These are phyloP conservation scores for Leptodontidium sp. DNA, from an alignment of 2,329 filamentous ascomycete species.

Conservation along the genomic window DNA sequence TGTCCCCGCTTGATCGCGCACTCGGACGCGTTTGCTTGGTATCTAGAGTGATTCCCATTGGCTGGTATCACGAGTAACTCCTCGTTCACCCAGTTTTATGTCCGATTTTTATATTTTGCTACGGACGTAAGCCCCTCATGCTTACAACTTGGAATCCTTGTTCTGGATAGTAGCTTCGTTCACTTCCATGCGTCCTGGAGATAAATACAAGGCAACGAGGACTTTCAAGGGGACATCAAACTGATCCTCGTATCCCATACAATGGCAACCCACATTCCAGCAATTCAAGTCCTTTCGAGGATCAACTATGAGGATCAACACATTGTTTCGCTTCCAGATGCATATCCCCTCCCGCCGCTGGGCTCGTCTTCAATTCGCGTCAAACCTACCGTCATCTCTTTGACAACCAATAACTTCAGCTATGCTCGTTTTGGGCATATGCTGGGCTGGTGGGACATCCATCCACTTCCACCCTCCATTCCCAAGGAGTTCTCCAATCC, in stretches of 20 bases:
- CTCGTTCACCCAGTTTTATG: not conserved
- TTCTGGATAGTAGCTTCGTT: not conserved
- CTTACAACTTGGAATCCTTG: not conserved
- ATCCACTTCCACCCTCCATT: constrained; percentile 39
- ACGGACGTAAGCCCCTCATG: constrained; percentile 13
- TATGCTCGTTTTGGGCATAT: constrained; percentile 39
- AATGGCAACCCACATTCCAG: constrained; percentile 22
- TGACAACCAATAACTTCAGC: constrained; percentile 42
- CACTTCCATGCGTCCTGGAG: not conserved
- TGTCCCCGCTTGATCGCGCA: not conserved
- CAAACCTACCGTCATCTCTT: constrained; percentile 35
- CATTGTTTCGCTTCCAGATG: constrained; percentile 35
- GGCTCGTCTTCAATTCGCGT: constrained; percentile 37
- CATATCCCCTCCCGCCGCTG: constrained; percentile 32
- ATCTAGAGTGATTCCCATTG: not conserved
- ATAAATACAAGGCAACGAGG: not conserved
- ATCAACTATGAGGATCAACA: constrained; percentile 41
- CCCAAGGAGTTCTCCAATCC: constrained; percentile 36
- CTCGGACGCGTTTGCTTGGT: constrained; percentile 6
- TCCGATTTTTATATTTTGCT: not conserved
- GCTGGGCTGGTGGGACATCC: constrained; percentile 43
- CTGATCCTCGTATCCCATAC: not conserved
- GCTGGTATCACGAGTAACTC: constrained; percentile 1
- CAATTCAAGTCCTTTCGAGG: constrained; percentile 40
- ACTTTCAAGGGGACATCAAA: not conserved